Evolutionary conservation across 2,329 filamentous ascomycete genomes (phyloP).

Genomic region (Trichophaea hybrida): DNA sequence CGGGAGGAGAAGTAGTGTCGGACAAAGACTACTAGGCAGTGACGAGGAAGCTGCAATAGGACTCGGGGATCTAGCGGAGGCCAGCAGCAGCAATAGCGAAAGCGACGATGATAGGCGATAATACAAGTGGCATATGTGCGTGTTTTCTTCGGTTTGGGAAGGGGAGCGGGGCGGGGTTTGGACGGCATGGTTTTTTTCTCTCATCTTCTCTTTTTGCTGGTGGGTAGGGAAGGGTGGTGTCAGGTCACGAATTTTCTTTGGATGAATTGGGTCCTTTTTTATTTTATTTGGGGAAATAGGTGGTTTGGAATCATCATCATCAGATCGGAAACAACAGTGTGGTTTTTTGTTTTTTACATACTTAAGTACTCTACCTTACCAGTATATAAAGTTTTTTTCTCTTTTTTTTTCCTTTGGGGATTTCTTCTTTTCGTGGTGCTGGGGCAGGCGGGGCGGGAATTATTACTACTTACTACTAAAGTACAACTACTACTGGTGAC

Average conservation of each 20-base stretch:
- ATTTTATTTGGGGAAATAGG: background rate
- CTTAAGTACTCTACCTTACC: background rate
- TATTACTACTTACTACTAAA: too few species aligned
- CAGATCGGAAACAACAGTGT: too few species aligned
- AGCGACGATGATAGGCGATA: slow-evolving; percentile 22
- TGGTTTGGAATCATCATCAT: background rate
- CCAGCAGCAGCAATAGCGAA: slow-evolving; percentile 44
- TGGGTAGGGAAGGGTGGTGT: background rate
- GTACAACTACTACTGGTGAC: too few species aligned
- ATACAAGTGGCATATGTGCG: slow-evolving; percentile 1
- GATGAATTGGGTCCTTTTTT: background rate
- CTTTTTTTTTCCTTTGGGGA: background rate
- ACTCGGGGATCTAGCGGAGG: slow-evolving; percentile 63
- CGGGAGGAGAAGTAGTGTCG: slow-evolving; percentile 49
- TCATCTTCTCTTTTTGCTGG: background rate
- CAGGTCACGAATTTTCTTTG: slow-evolving; percentile 4
- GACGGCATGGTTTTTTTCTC: background rate
- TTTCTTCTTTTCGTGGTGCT: background rate
- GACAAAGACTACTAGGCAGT: slow-evolving; percentile 75
- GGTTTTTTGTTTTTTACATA: background rate
- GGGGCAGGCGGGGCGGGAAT: background rate
- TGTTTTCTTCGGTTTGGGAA: background rate
- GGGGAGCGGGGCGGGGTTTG: background rate
- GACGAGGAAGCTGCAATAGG: slow-evolving; percentile 71
- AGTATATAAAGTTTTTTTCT: background rate